These are phyloP conservation scores for Microthlaspi erraticum DNA, from an alignment of 345 rosid species.

Conservation along the genomic window DNA sequence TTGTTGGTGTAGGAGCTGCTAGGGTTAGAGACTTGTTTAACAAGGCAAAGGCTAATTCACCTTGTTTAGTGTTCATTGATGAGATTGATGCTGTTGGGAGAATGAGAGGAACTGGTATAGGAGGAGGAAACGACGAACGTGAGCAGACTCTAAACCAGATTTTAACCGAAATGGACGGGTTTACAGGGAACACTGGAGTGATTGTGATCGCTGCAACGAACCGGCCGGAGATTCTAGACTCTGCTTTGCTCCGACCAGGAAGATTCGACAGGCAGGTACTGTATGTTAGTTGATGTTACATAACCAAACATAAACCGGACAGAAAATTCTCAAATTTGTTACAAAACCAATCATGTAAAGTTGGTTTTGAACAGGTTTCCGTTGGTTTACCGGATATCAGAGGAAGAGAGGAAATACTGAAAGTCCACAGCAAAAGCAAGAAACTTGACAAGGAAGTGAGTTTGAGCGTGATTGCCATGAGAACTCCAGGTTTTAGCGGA, in stretches of 20 bases:
- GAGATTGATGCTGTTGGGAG: conserved; percentile 90
- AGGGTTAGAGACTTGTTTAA: conserved; percentile 81
- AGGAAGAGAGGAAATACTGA: conserved; percentile 79
- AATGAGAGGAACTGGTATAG: conserved; percentile 79
- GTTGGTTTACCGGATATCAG: conserved; percentile 71
- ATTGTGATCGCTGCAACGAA: conserved; percentile 80
- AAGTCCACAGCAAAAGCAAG: conserved; percentile 73
- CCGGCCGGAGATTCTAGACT: conserved; percentile 76
- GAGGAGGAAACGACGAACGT: conserved; percentile 88
- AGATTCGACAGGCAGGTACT: conserved; percentile 85
- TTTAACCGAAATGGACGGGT: conserved; percentile 82
- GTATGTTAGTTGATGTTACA: neutral
- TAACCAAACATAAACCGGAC: neutral
- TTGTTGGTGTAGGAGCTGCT: conserved; percentile 77
- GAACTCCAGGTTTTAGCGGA: conserved; percentile 85
- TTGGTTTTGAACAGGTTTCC: conserved; percentile 49
- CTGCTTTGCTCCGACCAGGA: conserved; percentile 78
- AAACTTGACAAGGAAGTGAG: conserved; percentile 66
- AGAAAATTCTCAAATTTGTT: neutral
- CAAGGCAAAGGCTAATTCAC: conserved; percentile 75
- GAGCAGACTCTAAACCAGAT: conserved; percentile 85
- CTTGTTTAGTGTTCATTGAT: conserved; percentile 76
- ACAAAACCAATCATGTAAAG: neutral
- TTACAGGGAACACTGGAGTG: conserved; percentile 66
- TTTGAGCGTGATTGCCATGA: conserved; percentile 61